Conservation (phyloP, 345 rosid species). For the Citrus mangshanensis region DNA sequence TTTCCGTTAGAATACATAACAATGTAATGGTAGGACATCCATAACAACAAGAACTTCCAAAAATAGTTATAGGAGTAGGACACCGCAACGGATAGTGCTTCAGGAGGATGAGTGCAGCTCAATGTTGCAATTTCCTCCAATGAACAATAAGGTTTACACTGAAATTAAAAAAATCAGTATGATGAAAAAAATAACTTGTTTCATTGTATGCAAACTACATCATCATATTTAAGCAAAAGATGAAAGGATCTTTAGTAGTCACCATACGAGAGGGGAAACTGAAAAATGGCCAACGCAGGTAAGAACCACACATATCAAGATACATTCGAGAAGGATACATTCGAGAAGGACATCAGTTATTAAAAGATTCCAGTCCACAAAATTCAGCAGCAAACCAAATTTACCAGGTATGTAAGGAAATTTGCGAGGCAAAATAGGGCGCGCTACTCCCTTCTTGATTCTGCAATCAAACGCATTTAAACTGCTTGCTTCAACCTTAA, state of each 20-base stretch:
- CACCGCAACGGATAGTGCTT: not conserved
- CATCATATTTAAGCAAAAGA: not conserved
- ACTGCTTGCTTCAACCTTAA: conserved; percentile 56
- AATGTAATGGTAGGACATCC: not conserved
- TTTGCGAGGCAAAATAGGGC: conserved; percentile 62
- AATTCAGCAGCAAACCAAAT: not conserved
- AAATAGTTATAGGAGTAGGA: too few relatives aligned
- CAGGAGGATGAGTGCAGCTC: not conserved
- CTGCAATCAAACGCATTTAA: conserved; percentile 71
- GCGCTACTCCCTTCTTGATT: conserved; percentile 58
- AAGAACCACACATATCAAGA: not conserved
- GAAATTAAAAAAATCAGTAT: not conserved
- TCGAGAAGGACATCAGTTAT: not conserved
- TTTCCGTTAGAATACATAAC: not conserved
- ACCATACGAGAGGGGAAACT: not conserved
- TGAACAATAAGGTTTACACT: not conserved
- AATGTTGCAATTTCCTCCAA: not conserved
- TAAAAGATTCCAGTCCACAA: not conserved
- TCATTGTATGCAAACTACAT: not conserved
- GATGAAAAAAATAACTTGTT: not conserved
- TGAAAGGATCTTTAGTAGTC: not conserved
- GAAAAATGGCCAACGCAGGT: not conserved
- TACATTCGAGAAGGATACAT: not conserved
- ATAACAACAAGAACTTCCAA: not conserved
- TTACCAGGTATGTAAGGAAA: conserved; percentile 77